Conservation (phyloP, 106 monocot species). For the Agapanthus africanus region DNA sequence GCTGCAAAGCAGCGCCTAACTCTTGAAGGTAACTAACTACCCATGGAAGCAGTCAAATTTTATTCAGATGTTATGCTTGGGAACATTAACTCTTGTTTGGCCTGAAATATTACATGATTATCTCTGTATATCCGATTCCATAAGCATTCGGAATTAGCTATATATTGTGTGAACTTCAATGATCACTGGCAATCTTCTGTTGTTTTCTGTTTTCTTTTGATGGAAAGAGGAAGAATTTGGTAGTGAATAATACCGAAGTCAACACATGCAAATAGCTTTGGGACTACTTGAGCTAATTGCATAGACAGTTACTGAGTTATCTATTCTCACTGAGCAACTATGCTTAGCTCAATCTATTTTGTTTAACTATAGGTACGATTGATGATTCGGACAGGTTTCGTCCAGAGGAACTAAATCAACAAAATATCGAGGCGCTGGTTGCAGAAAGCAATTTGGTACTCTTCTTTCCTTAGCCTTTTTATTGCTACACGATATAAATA, state of each 20-base stretch:
- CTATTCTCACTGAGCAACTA: not conserved
- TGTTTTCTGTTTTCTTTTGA: not conserved
- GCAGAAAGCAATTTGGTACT: slow-evolving; percentile 97
- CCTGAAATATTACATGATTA: not conserved
- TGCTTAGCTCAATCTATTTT: slow-evolving; percentile 1
- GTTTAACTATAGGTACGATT: slow-evolving; percentile 45
- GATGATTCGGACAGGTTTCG: slow-evolving; percentile 77
- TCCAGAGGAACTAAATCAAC: slow-evolving; percentile 97
- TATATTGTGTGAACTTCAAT: not conserved
- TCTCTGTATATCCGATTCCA: not conserved
- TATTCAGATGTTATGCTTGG: slow-evolving; percentile 1
- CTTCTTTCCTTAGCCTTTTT: not conserved
- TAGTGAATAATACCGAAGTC: not conserved
- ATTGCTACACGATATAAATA: not conserved
- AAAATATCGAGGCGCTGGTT: slow-evolving; percentile 95
- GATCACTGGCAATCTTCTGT: not conserved
- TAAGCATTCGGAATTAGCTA: slow-evolving; percentile 7
- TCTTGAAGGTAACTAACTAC: slow-evolving; percentile 47
- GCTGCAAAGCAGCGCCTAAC: slow-evolving; percentile 81
- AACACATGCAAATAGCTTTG: not conserved
- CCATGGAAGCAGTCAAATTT: not conserved
- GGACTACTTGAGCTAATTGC: not conserved
- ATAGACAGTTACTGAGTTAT: not conserved
- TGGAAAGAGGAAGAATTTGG: not conserved
- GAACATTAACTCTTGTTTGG: not conserved